Evolutionary conservation across 352 stramenopile species (phyloP).

Genomic region (Phytopythium helicoides): DNA sequence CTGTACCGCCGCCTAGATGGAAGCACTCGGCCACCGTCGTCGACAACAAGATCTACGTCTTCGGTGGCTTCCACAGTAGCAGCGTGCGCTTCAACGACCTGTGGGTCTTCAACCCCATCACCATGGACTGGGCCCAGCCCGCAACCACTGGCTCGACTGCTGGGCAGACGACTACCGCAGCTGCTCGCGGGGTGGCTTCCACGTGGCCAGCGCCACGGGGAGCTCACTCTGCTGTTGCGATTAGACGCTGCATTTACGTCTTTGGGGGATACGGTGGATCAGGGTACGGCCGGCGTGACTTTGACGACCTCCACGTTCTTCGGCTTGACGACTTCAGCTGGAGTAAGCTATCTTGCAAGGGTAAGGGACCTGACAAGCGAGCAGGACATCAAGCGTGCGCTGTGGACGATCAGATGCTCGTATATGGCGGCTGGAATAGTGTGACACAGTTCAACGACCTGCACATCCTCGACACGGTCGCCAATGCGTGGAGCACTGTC

Average conservation of each 20-base stretch:
- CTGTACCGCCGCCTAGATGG: constrained; percentile 62
- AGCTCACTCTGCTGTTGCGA: constrained; percentile 86
- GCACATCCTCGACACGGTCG: constrained; percentile 89
- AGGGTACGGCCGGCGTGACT: constrained; percentile 91
- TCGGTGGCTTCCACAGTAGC: constrained; percentile 93
- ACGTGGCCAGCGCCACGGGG: constrained; percentile 79
- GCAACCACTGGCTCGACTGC: neutral
- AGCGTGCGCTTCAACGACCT: constrained; percentile 92
- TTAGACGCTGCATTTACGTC: constrained; percentile 86
- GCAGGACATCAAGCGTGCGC: constrained; percentile 91
- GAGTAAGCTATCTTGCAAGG: constrained; percentile 82
- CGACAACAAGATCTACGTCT: constrained; percentile 90
- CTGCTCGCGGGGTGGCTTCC: constrained; percentile 16
- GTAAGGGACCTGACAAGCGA: constrained; percentile 86
- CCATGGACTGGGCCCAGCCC: constrained; percentile 89
- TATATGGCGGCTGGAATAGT: constrained; percentile 95
- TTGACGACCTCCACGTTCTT: constrained; percentile 92
- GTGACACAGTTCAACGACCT: constrained; percentile 95
- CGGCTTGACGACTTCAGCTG: constrained; percentile 87
- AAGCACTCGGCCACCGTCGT: constrained; percentile 91
- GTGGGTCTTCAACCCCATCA: constrained; percentile 96
- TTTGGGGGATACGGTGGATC: constrained; percentile 96
- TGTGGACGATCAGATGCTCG: constrained; percentile 89
- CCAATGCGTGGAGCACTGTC: constrained; percentile 82
- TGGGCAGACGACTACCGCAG: constrained; percentile 9